Evolutionary conservation across 176 grass and related monocot species (phyloP).

Genomic region (Saccharum officinarum): DNA sequence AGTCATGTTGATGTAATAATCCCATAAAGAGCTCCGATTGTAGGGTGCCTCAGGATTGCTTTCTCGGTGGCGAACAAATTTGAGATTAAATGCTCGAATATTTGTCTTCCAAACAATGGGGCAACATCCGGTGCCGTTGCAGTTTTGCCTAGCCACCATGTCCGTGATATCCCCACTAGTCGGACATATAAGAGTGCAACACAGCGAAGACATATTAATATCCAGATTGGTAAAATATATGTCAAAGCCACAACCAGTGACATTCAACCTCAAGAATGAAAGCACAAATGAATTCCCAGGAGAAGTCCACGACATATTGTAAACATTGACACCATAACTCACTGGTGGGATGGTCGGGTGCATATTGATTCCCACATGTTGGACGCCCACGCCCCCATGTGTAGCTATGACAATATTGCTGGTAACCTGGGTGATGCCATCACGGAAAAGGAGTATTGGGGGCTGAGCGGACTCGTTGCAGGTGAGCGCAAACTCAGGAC

Average conservation of each 20-base stretch:
- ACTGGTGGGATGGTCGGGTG: background rate
- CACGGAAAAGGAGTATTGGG: conserved; percentile 21
- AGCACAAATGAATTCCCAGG: background rate
- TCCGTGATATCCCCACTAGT: background rate
- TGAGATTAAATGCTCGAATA: background rate
- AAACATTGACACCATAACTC: background rate
- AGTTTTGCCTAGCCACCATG: background rate
- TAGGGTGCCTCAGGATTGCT: too few species aligned
- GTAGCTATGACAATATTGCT: background rate
- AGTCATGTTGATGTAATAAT: background rate
- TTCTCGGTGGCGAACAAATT: background rate
- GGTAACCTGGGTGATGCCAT: conserved; percentile 10
- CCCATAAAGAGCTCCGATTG: conserved; percentile 6
- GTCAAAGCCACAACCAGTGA: conserved; percentile 17
- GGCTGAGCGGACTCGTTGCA: conserved; percentile 21
- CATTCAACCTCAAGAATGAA: background rate
- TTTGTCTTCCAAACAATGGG: background rate
- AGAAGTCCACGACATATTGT: background rate
- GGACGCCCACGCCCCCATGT: too few species aligned
- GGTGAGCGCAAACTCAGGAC: conserved; percentile 26
- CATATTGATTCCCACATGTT: background rate
- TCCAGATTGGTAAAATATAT: background rate
- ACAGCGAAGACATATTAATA: background rate
- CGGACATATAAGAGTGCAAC: background rate
- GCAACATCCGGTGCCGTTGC: conserved; percentile 33